These are phyloP conservation scores for Eleusine coracana DNA, from an alignment of 176 grass and related monocot genomes.

Conservation along the genomic window DNA sequence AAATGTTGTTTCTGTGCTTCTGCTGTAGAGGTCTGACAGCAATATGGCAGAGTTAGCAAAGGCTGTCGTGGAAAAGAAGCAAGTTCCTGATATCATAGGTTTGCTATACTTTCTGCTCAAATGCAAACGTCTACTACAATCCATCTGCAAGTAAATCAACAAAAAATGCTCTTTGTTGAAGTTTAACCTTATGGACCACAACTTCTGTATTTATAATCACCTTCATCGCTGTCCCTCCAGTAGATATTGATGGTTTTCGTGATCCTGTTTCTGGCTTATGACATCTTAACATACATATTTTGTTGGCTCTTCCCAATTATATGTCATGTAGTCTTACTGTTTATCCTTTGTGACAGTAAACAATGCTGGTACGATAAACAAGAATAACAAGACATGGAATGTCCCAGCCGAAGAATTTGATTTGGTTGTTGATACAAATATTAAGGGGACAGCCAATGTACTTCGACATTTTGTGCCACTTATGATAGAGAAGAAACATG, in stretches of 20 bases:
- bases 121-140: not conserved
- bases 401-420: conserved; percentile 96
- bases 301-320: conserved; percentile 12
- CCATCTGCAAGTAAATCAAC: not conserved
- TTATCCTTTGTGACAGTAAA: conserved; percentile 63
- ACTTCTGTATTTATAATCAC: no score
- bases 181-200: not conserved
- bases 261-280: not conserved
- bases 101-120: conserved; percentile 31
- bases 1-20: conserved; percentile 17
- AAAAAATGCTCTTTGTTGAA: conserved; percentile 2
- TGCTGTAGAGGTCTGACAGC: conserved; percentile 82
- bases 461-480: conserved; percentile 91
- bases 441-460: conserved; percentile 88
- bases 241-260: no score
- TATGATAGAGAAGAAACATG: conserved; percentile 90
- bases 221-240: no score
- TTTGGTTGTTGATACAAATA: conserved; percentile 88
- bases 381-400: conserved; percentile 92
- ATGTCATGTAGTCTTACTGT: conserved; percentile 38
- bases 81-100: conserved; percentile 93
- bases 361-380: conserved; percentile 95
- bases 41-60: conserved; percentile 79
- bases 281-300: not conserved
- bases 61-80: conserved; percentile 61